Conservation (phyloP, 1,284 basidiomycete species). For the Malassezia vespertilionis region DNA sequence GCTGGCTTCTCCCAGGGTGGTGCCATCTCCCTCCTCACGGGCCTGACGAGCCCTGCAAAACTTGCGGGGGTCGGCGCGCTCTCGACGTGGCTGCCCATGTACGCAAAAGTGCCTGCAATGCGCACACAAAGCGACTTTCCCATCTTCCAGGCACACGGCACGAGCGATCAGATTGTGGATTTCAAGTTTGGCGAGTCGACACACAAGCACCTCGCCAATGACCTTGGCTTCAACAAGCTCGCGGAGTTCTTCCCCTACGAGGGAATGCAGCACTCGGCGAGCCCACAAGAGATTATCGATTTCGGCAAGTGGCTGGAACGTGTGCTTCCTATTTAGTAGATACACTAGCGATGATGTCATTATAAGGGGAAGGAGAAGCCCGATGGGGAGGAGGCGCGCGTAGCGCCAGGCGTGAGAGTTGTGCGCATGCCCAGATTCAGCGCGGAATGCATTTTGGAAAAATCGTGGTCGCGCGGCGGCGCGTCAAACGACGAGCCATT, state of each 20-base stretch:
- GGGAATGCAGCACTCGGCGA: slow-evolving; percentile 42
- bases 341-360: neutral
- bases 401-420: slow-evolving; percentile 17
- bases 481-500: neutral
- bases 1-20: slow-evolving; percentile 41
- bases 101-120: slow-evolving; percentile 27
- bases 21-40: slow-evolving; percentile 35
- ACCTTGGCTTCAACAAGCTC: slow-evolving; percentile 24
- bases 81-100: slow-evolving; percentile 43
- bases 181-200: slow-evolving; percentile 32
- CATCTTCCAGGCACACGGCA: slow-evolving; percentile 42
- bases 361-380: slow-evolving; percentile 5
- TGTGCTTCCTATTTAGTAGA: slow-evolving; percentile 7
- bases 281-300: slow-evolving; percentile 30
- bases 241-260: slow-evolving; percentile 32
- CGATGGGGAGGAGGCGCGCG: slow-evolving; percentile 16
- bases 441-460: slow-evolving; percentile 6
- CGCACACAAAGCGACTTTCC: slow-evolving; percentile 23
- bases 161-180: slow-evolving; percentile 37
- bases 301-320: slow-evolving; percentile 13
- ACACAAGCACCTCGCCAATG: slow-evolving; percentile 24
- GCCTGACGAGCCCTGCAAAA: slow-evolving; percentile 24
- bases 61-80: slow-evolving; percentile 39
- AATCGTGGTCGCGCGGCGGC: slow-evolving; percentile 8
- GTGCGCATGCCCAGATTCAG: slow-evolving; percentile 1